A percentile compares a stretch with the other conserved stretches of the same genome.
These are phyloP conservation scores for Brassica rapa DNA, from an alignment of 345 rosid species.

Conservation along the genomic window DNA sequence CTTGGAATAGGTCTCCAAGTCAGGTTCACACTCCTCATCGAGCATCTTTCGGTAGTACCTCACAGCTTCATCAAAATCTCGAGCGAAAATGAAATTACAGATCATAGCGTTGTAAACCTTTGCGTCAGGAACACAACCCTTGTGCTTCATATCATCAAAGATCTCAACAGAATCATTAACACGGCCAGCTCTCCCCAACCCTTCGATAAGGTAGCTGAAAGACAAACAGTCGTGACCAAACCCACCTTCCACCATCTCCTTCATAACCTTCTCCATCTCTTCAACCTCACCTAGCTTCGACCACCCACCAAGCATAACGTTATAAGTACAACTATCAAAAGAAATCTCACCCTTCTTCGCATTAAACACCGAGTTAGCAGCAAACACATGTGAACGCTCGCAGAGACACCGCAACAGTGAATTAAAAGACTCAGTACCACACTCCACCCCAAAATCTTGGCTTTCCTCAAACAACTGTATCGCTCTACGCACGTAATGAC, in stretches of 20 bases:
- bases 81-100: conserved; percentile 53
- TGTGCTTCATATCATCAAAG: conserved; percentile 56
- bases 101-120: conserved; percentile 76
- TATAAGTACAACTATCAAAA: conserved; percentile 58
- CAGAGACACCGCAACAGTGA: conserved; percentile 68
- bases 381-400: conserved; percentile 63
- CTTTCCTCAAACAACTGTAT: conserved; percentile 52
- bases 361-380: conserved; percentile 65
- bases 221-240: conserved; percentile 57
- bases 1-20: conserved; percentile 58
- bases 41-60: conserved; percentile 56
- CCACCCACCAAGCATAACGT: conserved; percentile 69
- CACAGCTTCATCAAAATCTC: conserved; percentile 61
- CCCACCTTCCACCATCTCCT: conserved; percentile 64
- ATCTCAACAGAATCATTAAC: conserved; percentile 60
- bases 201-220: conserved; percentile 62
- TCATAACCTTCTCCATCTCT: conserved; percentile 61
- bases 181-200: conserved; percentile 79
- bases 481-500: conserved; percentile 56
- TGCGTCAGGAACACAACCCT: conserved; percentile 52
- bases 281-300: conserved; percentile 63
- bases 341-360: conserved; percentile 52
- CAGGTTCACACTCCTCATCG: conserved; percentile 54
- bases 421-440: conserved; percentile 60
- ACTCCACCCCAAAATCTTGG: conserved; percentile 54